phyloP scores from a whole-genome alignment of 73 alveolate species.

The Uronychia binucleata region DNA sequence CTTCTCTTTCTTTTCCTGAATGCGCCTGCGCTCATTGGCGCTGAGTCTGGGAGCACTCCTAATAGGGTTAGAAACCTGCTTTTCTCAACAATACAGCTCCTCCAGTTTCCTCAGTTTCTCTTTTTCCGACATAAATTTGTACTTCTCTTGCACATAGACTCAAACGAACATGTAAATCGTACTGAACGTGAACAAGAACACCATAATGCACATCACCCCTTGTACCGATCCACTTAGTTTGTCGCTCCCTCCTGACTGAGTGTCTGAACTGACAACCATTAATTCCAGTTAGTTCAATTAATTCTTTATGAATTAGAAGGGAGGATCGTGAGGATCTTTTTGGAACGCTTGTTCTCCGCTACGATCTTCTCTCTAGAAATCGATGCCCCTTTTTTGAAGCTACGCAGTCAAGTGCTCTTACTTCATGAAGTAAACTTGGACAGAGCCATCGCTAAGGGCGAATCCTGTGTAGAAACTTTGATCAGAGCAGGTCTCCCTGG shows the following conservation, averaged over 20 bases:
- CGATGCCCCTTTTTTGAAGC: slow-evolving; percentile 55
- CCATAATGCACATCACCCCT: background rate
- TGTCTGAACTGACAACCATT: background rate
- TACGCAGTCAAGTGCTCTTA: background rate
- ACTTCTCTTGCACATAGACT: background rate
- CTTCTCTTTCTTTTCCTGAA: background rate
- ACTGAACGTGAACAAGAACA: background rate
- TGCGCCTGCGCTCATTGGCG: too few relatives aligned
- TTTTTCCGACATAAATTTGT: background rate
- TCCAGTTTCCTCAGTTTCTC: background rate
- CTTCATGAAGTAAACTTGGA: slow-evolving; percentile 52
- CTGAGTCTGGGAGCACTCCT: background rate
- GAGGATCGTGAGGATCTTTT: slow-evolving; percentile 41
- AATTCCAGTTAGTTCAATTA: background rate
- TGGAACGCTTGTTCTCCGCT: slow-evolving; percentile 57
- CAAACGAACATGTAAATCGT: background rate
- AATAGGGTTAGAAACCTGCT: background rate
- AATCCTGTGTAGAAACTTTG: slow-evolving; percentile 61
- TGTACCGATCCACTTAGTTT: background rate
- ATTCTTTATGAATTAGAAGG: slow-evolving; percentile 23
- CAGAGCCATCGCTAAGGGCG: slow-evolving; percentile 26
- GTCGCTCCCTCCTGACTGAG: background rate
- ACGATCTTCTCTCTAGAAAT: slow-evolving; percentile 52
- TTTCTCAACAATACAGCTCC: background rate
- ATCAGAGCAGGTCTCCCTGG: slow-evolving; percentile 57